Base-by-base conservation (phyloP, 164 flowering plant species). In the Platanus orientalis region DNA sequence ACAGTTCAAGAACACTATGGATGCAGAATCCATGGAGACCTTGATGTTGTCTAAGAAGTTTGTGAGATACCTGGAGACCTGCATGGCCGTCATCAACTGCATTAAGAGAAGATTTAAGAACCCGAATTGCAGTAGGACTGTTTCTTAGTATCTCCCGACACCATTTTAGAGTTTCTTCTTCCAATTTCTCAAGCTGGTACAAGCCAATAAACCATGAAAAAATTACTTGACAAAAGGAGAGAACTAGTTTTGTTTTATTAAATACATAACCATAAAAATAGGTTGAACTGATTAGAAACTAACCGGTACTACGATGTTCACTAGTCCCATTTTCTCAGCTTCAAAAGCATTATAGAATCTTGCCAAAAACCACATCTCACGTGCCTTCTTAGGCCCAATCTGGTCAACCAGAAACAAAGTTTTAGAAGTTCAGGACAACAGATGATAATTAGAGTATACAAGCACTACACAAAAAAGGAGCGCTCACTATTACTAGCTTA, bases 31-130 rank as follows among this genome's bases (percentile, higher is more conserved):
- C n/a, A n/a, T n/a, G n/a, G n/a, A n/a, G n/a, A n/a, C 42, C 42
- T 36, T 36, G 4, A 45, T 13, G 20, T 45, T 14, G 16, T 16
- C 49, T 45, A 45, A 45, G 20, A 6, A 21, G 10, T n/a, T 14
- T 17, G 25, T 9, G 28, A 24, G 51, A n/a, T 77, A 89, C 99
- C 97, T 86, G 93, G 54, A 91, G 92, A 42, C 99, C 97, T 39
- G 97, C 90, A 73, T 91, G 99, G 13, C 99, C 96, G 72, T 94
- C 99, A 74, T 94, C 99, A 26, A 85, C 92, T 13, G 99, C 97
- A 77, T 91, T 94, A 16, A 94, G 77, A 72, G 99, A 76, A 57
- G 99, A 74, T 74, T 91, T 94, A 49, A 86, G 83, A 30, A 91
- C 90, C 26, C 97, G 86, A 59, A 94, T 79, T 25, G 97, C 95